A percentile compares a stretch with the other conserved stretches of the same genome.
Evolutionary conservation across 2,329 filamentous ascomycete species (phyloP).

Genomic region (Didymella glomerata): DNA sequence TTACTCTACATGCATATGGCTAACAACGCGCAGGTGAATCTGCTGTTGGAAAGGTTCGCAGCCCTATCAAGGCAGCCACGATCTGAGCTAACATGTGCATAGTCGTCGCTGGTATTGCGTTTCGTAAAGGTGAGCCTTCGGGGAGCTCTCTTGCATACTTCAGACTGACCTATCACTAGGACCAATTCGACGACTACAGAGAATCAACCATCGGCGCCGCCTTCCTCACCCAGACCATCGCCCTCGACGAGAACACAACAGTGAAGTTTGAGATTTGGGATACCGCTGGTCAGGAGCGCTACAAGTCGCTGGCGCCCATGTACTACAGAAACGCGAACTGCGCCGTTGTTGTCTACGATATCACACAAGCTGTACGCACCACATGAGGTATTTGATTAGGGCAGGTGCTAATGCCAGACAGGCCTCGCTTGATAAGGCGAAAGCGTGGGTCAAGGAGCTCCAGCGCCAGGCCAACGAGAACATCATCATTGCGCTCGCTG

Average conservation of each 20-base stretch:
- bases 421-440: conserved; percentile 98
- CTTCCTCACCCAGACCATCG: conserved; percentile 98
- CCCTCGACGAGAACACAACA: conserved; percentile 95
- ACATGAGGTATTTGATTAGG: conserved; percentile 19
- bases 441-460: conserved; percentile 98
- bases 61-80: conserved; percentile 38
- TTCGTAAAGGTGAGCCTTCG: conserved; percentile 86
- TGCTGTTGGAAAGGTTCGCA: conserved; percentile 91
- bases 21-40: conserved; percentile 79
- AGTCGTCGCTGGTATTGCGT: conserved; percentile 97
- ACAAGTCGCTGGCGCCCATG: conserved; percentile 99
- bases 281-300: conserved; percentile 96
- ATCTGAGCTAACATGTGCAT: conserved; percentile 40
- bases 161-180: conserved; percentile 61
- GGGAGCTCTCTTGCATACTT: not conserved
- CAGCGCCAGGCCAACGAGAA: conserved; percentile 99
- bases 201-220: conserved; percentile 98
- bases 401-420: conserved; percentile 54
- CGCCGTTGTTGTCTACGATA: conserved; percentile 98
- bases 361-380: conserved; percentile 89
- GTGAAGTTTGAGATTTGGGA: conserved; percentile 98
- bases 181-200: conserved; percentile 98
- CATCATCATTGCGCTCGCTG: conserved; percentile 97
- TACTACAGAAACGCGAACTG: conserved; percentile 99
- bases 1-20: conserved; percentile 7